Base-by-base conservation (phyloP, 345 rosid species). In the Schrenkiella parvula region DNA sequence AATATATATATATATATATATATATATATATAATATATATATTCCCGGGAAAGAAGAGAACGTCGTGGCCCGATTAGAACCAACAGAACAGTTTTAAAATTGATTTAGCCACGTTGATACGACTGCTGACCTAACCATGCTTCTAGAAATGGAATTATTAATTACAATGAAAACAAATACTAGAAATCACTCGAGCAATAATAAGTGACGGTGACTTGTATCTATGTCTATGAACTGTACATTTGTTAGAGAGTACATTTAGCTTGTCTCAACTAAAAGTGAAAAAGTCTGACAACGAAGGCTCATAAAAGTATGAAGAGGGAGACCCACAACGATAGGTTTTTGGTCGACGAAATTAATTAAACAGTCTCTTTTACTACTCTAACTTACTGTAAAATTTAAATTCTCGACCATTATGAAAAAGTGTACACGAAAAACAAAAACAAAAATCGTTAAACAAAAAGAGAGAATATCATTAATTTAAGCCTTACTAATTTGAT, bases 201-300 rank as follows among this genome's bases (percentile, higher is more conserved):
- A 56, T 8, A 25, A 15, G 42, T 38, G 41, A 38, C 11, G 19
- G 37, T 60, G 31, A 35, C 50, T 23, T 7, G 11, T 35, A 50
- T n/a, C 11, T 8, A 38, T 15, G 51, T 26, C n/a, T n/a, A n/a
- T 14, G 6, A 53, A 63, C 28, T 73, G 57, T 54, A 44, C 21
- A 34, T 28, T 25, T 10, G 25, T 3, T 42, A 25, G 6, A 26
- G 4, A 58, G 43, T 57, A 19, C 66, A 38, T 47, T 37, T 47
- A 37, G 7, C 19, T 28, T 66, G 78, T 73, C 72, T 65, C 71
- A 18, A 46, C 66, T 4, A 46, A 72, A 54, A 64, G 13, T 65
- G 52, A 47, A 65, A 62, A 43, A 35, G 39, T 46, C 26, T 34
- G 39, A 43, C 57, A 72, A 14, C 9, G 11, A 54, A 41, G 14